Conservation (phyloP, 352 stramenopile species). For the Plasmopara viticola region DNA sequence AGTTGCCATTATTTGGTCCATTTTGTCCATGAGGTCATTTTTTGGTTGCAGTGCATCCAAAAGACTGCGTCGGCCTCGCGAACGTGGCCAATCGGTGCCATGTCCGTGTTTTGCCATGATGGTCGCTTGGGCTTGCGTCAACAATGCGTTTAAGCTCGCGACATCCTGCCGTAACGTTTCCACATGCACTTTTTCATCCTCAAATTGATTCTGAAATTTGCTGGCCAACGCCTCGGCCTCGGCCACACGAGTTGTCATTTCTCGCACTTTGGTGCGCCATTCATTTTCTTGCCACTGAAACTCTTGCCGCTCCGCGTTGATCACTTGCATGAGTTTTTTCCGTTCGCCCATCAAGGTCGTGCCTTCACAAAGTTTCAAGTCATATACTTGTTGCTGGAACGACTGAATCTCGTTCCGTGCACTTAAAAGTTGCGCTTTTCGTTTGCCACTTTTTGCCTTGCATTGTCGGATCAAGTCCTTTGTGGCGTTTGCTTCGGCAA, state of each 20-base stretch:
- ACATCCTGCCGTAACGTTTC: conserved; percentile 66
- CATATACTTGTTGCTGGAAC: conserved; percentile 47
- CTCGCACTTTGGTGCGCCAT: conserved; percentile 35
- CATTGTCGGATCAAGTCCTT: conserved; percentile 19
- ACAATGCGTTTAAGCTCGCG: conserved; percentile 46
- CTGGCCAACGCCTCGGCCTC: conserved; percentile 46
- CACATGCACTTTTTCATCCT: conserved; percentile 73
- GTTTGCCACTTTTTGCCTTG: conserved; percentile 11
- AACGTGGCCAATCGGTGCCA: conserved; percentile 6
- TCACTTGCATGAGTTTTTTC: conserved; percentile 39
- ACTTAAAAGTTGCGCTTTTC: conserved; percentile 21
- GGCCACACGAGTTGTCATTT: conserved; percentile 40
- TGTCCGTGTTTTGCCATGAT: conserved; percentile 37
- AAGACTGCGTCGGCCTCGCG: conserved; percentile 5
- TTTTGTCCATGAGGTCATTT: conserved; percentile 1
- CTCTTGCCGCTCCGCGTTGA: conserved; percentile 47
- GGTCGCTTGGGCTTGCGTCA: conserved; percentile 50
- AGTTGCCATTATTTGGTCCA: too few relatives aligned
- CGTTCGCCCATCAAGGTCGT: conserved; percentile 44
- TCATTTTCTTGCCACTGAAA: conserved; percentile 61
- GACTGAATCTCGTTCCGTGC: conserved; percentile 21
- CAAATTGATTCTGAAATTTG: conserved; percentile 64
- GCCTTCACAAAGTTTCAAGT: conserved; percentile 47
- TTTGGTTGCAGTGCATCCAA: conserved; percentile 20
- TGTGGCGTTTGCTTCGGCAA: conserved; percentile 18